Percentiles rank a stretch among this genome's conserved stretches.
These are phyloP conservation scores for Exophiala dermatitidis DNA, from an alignment of 2,329 filamentous ascomycete species.

Conservation along the genomic window DNA sequence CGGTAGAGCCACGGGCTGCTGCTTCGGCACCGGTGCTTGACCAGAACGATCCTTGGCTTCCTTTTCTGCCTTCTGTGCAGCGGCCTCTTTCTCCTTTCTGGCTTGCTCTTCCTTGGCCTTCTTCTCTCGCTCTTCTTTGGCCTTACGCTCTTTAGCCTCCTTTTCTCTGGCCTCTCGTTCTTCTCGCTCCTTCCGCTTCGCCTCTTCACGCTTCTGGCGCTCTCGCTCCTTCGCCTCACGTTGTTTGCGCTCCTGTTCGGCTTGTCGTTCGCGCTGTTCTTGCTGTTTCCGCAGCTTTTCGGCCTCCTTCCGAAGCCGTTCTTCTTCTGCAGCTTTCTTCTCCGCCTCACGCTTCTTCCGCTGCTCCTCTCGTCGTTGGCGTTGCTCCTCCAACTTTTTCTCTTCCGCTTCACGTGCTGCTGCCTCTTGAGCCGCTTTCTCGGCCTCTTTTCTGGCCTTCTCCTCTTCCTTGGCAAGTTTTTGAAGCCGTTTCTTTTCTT, in stretches of 20 bases:
- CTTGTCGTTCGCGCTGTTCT: slow-evolving; percentile 79
- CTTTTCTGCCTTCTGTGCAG: slow-evolving; percentile 37
- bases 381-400: slow-evolving; percentile 71
- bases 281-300: slow-evolving; percentile 72
- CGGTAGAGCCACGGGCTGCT: slow-evolving; percentile 37
- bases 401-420: slow-evolving; percentile 67
- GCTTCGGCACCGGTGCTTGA: slow-evolving; percentile 26
- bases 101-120: slow-evolving; percentile 39
- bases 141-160: slow-evolving; percentile 61
- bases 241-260: slow-evolving; percentile 75
- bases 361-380: slow-evolving; percentile 78
- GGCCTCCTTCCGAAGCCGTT: slow-evolving; percentile 73
- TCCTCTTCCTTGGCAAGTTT: slow-evolving; percentile 87
- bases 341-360: slow-evolving; percentile 85
- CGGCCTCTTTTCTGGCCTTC: slow-evolving; percentile 76
- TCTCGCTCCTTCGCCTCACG: slow-evolving; percentile 73
- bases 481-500: slow-evolving; percentile 85
- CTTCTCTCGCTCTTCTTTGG: slow-evolving; percentile 57
- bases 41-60: slow-evolving; percentile 43
- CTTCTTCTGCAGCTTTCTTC: slow-evolving; percentile 84
- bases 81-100: slow-evolving; percentile 53
- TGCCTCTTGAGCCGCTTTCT: slow-evolving; percentile 80
- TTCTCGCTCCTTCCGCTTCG: slow-evolving; percentile 71
- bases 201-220: slow-evolving; percentile 65
- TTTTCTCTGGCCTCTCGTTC: slow-evolving; percentile 57